Conservation (phyloP, 176 grass and related monocot species). For the Ananas comosus region DNA sequence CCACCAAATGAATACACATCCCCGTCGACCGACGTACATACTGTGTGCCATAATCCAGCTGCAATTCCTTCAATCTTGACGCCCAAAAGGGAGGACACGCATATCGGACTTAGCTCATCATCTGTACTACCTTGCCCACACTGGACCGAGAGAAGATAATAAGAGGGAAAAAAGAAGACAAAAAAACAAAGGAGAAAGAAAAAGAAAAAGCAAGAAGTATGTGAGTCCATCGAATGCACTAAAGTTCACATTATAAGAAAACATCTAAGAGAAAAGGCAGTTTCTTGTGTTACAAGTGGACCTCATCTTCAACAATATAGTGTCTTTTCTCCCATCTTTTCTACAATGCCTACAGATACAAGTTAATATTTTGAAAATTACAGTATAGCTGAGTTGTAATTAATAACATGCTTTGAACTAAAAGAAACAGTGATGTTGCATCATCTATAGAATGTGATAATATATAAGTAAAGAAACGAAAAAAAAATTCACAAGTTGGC, state of each 20-base stretch:
- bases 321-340: constrained; percentile 28
- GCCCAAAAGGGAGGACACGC: constrained; percentile 87
- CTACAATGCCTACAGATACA: constrained; percentile 20
- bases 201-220: background rate
- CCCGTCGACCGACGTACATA: constrained; percentile 83
- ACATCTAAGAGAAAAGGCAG: constrained; percentile 10
- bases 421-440: too few relatives aligned
- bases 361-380: constrained; percentile 8
- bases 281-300: constrained; percentile 17
- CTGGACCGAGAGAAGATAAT: constrained; percentile 36
- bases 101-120: constrained; percentile 79
- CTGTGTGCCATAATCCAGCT: constrained; percentile 89
- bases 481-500: too few relatives aligned
- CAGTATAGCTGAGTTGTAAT: background rate
- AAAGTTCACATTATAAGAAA: background rate
- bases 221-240: background rate
- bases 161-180: constrained; percentile 12
- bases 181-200: background rate
- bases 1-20: constrained; percentile 94
- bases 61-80: constrained; percentile 71
- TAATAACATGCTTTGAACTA: too few relatives aligned
- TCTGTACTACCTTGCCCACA: constrained; percentile 92
- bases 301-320: constrained; percentile 26
- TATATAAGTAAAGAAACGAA: too few relatives aligned
- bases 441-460: too few relatives aligned